phyloP scores from a whole-genome alignment of 176 grass and related monocot genomes.

The Ensete glaucum region DNA sequence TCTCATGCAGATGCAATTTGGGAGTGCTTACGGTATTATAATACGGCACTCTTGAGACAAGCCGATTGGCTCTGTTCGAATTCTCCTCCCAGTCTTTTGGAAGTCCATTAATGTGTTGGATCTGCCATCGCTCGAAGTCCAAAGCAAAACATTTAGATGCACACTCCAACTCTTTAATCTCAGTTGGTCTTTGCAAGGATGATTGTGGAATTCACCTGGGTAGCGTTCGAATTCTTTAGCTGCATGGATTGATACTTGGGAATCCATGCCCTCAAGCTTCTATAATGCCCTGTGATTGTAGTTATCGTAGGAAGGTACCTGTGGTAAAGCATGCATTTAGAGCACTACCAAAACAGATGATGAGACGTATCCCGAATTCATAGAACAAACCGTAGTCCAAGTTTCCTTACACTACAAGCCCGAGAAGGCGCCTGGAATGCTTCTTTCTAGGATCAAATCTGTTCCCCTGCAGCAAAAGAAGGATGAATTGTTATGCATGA shows the following conservation, averaged over 20 bases:
- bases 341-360: not conserved
- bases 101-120: conserved; percentile 67
- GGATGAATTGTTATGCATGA: not conserved
- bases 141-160: not conserved
- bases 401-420: conserved; percentile 52
- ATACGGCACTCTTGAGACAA: conserved; percentile 66
- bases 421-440: conserved; percentile 64
- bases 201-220: conserved; percentile 26
- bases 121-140: conserved; percentile 26
- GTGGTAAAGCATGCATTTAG: conserved; percentile 9
- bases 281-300: conserved; percentile 62
- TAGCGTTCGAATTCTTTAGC: conserved; percentile 42
- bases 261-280: conserved; percentile 70
- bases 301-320: conserved; percentile 76
- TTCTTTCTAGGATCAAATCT: conserved; percentile 38
- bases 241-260: conserved; percentile 66
- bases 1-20: not conserved
- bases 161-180: not conserved
- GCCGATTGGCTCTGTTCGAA: conserved; percentile 39
- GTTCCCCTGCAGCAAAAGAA: conserved; percentile 34
- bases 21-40: conserved; percentile 59
- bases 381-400: not conserved
- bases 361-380: not conserved
- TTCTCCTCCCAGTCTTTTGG: conserved; percentile 74
- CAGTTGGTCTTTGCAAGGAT: not conserved